These are phyloP conservation scores for Acorus gramineus DNA, from an alignment of 106 monocot genomes.

Conservation along the genomic window DNA sequence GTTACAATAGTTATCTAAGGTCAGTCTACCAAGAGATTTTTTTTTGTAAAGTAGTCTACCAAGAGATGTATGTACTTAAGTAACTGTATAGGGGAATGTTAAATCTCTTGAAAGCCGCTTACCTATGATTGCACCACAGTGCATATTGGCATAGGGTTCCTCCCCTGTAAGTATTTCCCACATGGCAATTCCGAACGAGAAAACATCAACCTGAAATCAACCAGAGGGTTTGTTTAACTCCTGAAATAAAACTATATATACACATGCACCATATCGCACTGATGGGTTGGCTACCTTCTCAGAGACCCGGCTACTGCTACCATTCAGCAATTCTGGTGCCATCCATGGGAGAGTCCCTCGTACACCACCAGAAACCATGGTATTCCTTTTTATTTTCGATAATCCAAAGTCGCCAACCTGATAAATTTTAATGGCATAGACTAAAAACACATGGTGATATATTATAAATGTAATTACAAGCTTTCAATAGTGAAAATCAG, in stretches of 20 bases:
- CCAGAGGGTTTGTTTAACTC: not conserved
- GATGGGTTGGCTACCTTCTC: slow-evolving; percentile 47
- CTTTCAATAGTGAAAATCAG: no score
- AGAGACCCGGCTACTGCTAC: slow-evolving; percentile 70
- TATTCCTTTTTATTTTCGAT: slow-evolving; percentile 90
- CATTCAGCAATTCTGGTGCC: slow-evolving; percentile 85
- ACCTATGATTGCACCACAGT: slow-evolving; percentile 71
- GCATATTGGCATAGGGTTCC: slow-evolving; percentile 71
- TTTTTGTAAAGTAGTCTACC: no score
- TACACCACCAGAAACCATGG: slow-evolving; percentile 88
- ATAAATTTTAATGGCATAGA: not conserved
- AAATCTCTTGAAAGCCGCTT: not conserved
- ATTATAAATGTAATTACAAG: not conserved
- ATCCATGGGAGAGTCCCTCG: slow-evolving; percentile 97
- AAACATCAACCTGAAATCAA: slow-evolving; percentile 47
- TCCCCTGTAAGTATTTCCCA: slow-evolving; percentile 61
- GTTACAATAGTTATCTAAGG: no score
- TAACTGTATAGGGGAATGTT: no score
- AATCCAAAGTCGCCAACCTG: slow-evolving; percentile 98
- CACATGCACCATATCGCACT: no score
- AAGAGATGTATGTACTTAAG: no score
- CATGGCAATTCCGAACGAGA: slow-evolving; percentile 60
- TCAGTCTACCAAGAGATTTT: no score
- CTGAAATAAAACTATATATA: no score
- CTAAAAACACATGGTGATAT: not conserved